Evolutionary conservation across 345 rosid species (phyloP).

Genomic region (Hevea brasiliensis): DNA sequence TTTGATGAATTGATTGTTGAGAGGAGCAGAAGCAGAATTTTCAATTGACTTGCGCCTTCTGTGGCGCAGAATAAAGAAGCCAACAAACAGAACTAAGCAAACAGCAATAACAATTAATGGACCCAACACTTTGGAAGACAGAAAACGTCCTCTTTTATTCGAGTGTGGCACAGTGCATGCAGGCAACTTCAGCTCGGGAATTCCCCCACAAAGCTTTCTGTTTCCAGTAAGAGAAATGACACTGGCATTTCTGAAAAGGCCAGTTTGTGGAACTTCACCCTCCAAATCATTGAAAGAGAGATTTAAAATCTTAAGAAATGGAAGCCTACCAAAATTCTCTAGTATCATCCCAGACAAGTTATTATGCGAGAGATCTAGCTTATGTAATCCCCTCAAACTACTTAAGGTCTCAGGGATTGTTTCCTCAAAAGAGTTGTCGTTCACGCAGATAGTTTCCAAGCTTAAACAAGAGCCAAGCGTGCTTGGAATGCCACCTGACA

Average conservation of each 20-base stretch:
- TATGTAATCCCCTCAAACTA: conserved; percentile 13
- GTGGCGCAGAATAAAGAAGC: neutral
- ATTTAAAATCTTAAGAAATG: conserved; percentile 9
- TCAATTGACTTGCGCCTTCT: neutral
- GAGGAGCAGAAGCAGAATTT: neutral
- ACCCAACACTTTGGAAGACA: neutral
- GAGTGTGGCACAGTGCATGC: neutral
- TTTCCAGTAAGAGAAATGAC: conserved; percentile 22
- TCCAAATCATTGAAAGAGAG: conserved; percentile 32
- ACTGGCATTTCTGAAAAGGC: conserved; percentile 30
- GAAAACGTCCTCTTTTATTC: neutral
- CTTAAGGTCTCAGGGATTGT: conserved; percentile 19
- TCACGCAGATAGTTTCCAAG: conserved; percentile 7
- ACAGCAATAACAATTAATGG: neutral
- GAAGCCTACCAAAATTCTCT: conserved; percentile 1
- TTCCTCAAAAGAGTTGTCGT: conserved; percentile 24
- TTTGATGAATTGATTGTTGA: neutral
- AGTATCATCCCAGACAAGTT: conserved; percentile 31
- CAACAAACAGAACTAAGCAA: neutral
- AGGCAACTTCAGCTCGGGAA: conserved; percentile 11
- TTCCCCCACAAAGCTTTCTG: conserved; percentile 33
- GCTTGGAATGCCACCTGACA: conserved; percentile 26
- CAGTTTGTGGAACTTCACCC: conserved; percentile 25
- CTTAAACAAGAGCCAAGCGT: conserved; percentile 12
- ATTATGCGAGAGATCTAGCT: conserved; percentile 26